A percentile compares a stretch with the other conserved stretches of the same genome.
Conservation (phyloP, 495 filamentous ascomycete species). For the Tuber calosporum region DNA sequence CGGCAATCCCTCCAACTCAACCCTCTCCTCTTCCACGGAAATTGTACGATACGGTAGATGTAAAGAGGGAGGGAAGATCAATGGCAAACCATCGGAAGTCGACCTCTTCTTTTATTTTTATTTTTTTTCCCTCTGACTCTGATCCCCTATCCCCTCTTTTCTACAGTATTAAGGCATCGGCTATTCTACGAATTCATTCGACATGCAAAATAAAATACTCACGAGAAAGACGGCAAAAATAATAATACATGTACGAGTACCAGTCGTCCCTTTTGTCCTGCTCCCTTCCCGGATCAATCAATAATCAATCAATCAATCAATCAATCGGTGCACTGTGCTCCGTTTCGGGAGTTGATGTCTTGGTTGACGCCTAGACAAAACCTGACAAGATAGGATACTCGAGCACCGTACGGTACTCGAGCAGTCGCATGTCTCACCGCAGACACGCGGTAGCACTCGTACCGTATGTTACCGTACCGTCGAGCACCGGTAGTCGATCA, state of each 20-base stretch:
- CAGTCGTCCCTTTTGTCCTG: neutral
- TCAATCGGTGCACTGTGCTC: neutral
- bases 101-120: neutral
- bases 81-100: neutral
- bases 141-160: neutral
- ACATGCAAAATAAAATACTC: neutral
- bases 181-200: neutral
- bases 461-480: neutral
- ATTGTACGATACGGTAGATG: neutral
- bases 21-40: neutral
- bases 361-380: neutral
- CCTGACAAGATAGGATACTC: neutral
- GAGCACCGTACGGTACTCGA: no score
- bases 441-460: neutral
- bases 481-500: neutral
- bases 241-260: neutral
- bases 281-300: neutral
- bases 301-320: neutral
- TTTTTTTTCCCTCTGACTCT: no score
- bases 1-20: slow-evolving; percentile 3
- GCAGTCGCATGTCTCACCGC: neutral
- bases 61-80: slow-evolving; percentile 1
- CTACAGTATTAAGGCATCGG: neutral
- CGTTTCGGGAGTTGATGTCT: slow-evolving; percentile 2
- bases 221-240: neutral